A percentile compares a stretch with the other conserved stretches of the same genome.
phyloP scores from a whole-genome alignment of 345 rosid genomes.

The Euphorbia pulcherrima region DNA sequence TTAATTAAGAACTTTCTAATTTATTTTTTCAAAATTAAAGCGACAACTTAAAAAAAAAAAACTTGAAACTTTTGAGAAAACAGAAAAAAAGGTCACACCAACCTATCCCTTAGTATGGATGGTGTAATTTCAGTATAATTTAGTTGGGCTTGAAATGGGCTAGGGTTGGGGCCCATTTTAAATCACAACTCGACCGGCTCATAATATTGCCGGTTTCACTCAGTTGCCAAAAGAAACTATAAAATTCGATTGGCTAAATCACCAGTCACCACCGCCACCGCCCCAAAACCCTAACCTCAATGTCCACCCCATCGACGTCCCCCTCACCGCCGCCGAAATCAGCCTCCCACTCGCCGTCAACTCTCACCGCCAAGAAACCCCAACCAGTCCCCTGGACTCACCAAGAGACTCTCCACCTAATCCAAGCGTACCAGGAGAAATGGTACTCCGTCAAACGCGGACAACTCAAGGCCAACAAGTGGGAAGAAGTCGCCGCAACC shows the following conservation, averaged over 20 bases:
- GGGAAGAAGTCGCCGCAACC: conserved; percentile 69
- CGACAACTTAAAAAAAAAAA: no score
- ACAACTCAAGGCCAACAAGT: conserved; percentile 56
- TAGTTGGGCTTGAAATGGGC: neutral
- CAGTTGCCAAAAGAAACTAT: no score
- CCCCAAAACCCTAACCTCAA: conserved; percentile 13
- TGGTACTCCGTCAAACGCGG: conserved; percentile 66
- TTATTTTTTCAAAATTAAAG: no score
- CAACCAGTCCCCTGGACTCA: conserved; percentile 70
- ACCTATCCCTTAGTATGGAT: no score
- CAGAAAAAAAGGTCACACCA: no score
- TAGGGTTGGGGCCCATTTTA: neutral
- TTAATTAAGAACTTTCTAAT: no score
- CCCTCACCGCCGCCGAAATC: conserved; percentile 14
- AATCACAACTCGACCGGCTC: no score
- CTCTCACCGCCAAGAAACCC: conserved; percentile 31
- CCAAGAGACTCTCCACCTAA: conserved; percentile 59
- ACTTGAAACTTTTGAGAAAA: no score
- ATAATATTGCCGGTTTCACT: no score
- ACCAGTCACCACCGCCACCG: neutral
- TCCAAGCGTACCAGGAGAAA: conserved; percentile 61
- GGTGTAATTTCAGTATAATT: no score
- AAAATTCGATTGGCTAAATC: no score
- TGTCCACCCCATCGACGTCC: conserved; percentile 16
- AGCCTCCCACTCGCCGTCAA: conserved; percentile 17